These are phyloP conservation scores for Dictyophora rubrovolvata DNA, from an alignment of 768 basidiomycete species.

Conservation along the genomic window DNA sequence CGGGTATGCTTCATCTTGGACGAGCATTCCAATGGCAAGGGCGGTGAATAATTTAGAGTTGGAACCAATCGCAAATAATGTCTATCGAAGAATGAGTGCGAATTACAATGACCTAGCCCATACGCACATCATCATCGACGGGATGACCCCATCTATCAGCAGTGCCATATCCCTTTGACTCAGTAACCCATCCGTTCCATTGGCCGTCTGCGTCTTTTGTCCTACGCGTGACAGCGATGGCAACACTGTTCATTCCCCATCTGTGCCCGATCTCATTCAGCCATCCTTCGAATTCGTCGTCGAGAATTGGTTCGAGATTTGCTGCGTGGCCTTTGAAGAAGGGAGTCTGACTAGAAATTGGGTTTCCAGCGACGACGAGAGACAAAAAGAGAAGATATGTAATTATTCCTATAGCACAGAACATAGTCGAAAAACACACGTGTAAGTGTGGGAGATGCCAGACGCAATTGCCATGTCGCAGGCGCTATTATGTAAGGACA, in stretches of 20 bases:
- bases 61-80: slow-evolving; percentile 28
- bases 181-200: background rate
- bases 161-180: slow-evolving; percentile 3
- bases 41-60: slow-evolving; percentile 32
- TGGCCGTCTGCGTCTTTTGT: background rate
- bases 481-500: too few species aligned
- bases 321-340: too few species aligned
- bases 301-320: background rate
- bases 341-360: too few species aligned
- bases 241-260: slow-evolving; percentile 7
- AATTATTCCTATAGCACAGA: too few species aligned
- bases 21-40: slow-evolving; percentile 30
- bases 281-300: background rate
- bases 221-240: slow-evolving; percentile 5
- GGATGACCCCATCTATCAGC: slow-evolving; percentile 1
- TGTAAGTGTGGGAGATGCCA: too few species aligned
- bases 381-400: too few species aligned
- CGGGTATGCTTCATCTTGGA: slow-evolving; percentile 26
- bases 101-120: background rate
- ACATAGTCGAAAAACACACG: too few species aligned
- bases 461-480: too few species aligned
- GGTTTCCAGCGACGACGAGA: too few species aligned
- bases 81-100: slow-evolving; percentile 20
- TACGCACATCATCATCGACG: background rate
- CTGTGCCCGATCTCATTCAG: background rate